Base-by-base conservation (phyloP, 2,329 filamentous ascomycete genomes). In the Clarireedia paspali region DNA sequence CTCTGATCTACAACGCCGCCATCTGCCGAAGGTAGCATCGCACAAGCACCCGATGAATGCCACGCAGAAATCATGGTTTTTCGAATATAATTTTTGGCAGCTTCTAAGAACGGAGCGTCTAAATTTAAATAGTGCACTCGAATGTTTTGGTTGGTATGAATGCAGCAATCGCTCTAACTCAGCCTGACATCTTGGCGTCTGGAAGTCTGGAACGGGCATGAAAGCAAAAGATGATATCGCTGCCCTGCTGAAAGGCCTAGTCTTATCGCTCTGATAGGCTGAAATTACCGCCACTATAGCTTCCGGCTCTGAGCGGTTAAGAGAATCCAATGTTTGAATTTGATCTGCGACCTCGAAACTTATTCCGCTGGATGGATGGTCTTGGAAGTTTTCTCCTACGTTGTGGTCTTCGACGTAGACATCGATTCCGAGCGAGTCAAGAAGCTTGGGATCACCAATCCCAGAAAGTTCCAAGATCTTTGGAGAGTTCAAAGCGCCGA, bases 361-460 rank as follows among this genome's bases (percentile, higher is more conserved):
- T n/a, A 53, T 23, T 15, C 20, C 53, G 20, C 17, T 53, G 47
- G 55, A 57, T 6, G 42, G 50, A 47, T 71, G 70, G 50, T 71
- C 69, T 55, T 70, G 68, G 3, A 70, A 59, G 46, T 70, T 70
- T 38, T 69, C 63, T 15, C 74, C 75, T 5, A 77, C 73, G 1
- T 70, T 71, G 1, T 73, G 70, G 1, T 72, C 65, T 50, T 74
- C 67, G 23, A 71, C 62, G n/a, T 30, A n/a, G 26, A 17, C 38
- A 12, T 40, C 6, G 38, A 40, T 14, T 40, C 38, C 38, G 17
- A 40, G 38, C 1, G 38, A 40, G 38, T n/a, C 14, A 40, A 40
- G 38, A 40, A 40, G 38, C 17, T 40, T n/a, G 10, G 38, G 6
- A 15, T 40, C 17, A 40, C 38, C 38, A 40, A 40, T 40, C 38